phyloP scores from a whole-genome alignment of 768 basidiomycete species.

The Mycena rebaudengoi region DNA sequence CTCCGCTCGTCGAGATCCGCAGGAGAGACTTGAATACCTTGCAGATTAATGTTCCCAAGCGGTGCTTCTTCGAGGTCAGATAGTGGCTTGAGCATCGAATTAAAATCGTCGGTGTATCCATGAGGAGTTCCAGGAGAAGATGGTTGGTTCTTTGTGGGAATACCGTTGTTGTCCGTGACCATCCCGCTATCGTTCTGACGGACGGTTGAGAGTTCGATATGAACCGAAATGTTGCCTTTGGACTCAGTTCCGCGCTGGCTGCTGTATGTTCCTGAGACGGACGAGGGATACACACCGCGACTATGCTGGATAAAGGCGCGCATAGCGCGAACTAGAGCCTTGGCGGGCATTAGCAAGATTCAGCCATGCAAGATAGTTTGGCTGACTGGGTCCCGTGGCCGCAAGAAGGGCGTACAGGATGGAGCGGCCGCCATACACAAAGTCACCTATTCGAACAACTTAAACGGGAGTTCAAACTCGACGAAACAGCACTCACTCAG shows the following conservation, averaged over 20 bases:
- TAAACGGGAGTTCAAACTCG: not conserved
- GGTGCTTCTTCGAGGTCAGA: no score
- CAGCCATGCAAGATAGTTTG: not conserved
- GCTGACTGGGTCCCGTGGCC: conserved; percentile 28
- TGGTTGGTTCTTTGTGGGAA: no score
- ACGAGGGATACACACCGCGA: not conserved
- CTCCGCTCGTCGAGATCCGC: no score
- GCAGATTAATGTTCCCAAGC: no score
- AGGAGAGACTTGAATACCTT: no score
- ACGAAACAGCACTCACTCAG: not conserved
- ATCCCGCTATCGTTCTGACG: not conserved
- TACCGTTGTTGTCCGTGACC: no score
- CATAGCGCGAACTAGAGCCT: conserved; percentile 24
- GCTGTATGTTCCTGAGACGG: not conserved
- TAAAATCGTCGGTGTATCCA: no score
- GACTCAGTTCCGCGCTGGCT: not conserved
- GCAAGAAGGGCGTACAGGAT: conserved; percentile 24
- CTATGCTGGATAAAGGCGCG: not conserved
- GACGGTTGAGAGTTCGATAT: not conserved
- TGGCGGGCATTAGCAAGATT: not conserved
- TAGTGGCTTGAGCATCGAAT: no score
- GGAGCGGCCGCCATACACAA: conserved; percentile 28
- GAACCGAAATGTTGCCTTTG: not conserved
- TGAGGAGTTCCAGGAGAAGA: no score
- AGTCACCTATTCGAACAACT: conserved; percentile 19